phyloP scores from a whole-genome alignment of 83 land plant genomes.

The Picea abies region DNA sequence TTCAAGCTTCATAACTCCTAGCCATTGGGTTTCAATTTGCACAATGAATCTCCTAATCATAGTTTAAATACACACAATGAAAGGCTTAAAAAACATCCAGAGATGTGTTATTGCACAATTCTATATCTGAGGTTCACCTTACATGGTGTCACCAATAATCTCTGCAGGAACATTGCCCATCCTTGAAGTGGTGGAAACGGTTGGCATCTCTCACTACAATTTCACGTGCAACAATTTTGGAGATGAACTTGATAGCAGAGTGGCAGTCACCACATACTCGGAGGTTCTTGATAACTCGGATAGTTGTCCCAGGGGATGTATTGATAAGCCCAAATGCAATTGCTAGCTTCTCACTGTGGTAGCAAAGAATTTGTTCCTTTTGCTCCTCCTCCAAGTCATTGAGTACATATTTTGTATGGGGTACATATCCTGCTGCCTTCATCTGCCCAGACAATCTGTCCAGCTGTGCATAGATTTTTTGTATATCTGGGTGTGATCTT shows the following conservation, averaged over 20 bases:
- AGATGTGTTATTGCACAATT: no score
- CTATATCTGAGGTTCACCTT: no score
- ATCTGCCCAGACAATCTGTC: not conserved
- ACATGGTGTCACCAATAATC: not conserved
- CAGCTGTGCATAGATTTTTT: not conserved
- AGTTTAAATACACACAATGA: no score
- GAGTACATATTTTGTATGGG: not conserved
- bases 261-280: not conserved
- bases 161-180: not conserved
- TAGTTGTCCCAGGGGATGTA: no score
- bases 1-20: no score
- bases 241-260: slow-evolving; percentile 3
- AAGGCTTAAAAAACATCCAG: no score
- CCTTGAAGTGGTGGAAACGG: not conserved
- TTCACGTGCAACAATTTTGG: not conserved
- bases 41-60: no score
- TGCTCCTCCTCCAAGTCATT: not conserved
- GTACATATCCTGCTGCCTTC: not conserved
- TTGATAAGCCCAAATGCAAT: not conserved
- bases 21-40: no score
- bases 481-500: no score
- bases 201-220: not conserved
- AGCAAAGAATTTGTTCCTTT: not conserved
- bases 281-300: not conserved
- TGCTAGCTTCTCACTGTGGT: not conserved